Evolutionary conservation across 2,329 filamentous ascomycete genomes (phyloP), one percentile per base, ranked within the genome.

Genomic region (Stemphylium vesicarium): DNA sequence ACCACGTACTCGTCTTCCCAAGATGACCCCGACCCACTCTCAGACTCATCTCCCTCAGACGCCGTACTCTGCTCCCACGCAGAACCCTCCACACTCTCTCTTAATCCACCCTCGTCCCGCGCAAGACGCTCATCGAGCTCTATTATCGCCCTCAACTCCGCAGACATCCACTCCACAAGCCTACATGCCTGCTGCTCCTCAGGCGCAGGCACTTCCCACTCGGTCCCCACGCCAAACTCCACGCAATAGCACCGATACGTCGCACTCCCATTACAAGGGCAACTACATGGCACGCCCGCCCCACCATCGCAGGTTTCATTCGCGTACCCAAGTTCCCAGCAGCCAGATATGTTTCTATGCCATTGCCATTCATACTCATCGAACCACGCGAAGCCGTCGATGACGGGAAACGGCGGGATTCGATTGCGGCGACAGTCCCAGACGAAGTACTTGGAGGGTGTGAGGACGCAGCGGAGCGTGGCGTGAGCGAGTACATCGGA

Each of bases 331-430:
- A 59, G 41, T 2, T 42, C 24, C 48, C 54, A 59, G 20, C 55
- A 61, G 4, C 57, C 60, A 36, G 44, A 54, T 18, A 29, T 4
- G 13, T 61, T 57, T 5, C 58, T 46, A 31, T 59, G 60, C 54
- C 57, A 62, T 31, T 54, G 46, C 57, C 59, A 60, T 1, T 16
- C 36, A 22, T 47, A 56, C 7, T 51, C 53, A 11, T 36, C 50
- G 32, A 57, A 60, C 46, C 53, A 62, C 3, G 13, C 12, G 50
- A 44, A 60, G 15, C 37, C 43, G n/a, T 11, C 1, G 9, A 56
- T 50, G 13, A 6, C 3, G 3, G 41, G 47, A 26, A 49, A 44
- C 11, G 29, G 18, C 3, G 56, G 47, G 3, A 50, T 35, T 2
- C 39, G 37, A 16, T 18, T 26, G 31, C 12, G 12, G 4, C 44